Base-by-base conservation (phyloP, 225 moss, liverwort and hornwort species). In the Rhytidiadelphus loreus region DNA sequence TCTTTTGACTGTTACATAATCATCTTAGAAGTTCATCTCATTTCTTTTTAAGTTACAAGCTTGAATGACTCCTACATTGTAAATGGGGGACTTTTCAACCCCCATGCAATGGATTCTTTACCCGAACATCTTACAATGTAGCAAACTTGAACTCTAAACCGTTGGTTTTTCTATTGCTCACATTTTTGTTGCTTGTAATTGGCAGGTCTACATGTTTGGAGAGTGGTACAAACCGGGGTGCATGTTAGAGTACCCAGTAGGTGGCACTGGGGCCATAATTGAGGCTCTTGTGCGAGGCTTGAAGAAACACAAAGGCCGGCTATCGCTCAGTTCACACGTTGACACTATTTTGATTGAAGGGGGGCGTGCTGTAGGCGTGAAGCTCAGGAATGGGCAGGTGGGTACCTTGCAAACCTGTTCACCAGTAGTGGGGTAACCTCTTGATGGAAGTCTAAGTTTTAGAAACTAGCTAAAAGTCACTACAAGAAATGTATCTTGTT, bases 141-240 rank as follows among this genome's bases (percentile, higher is more conserved):
- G 72, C 22, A 29, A 77, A 81, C 56, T 84, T 82, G 77, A 69
- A 82, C 18, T n/a, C 12, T 78, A 35, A 22, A 9, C 50, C 28
- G 61, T 52, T 78, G 58, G 13, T 87, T 87, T 63, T 69, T 55
- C 70, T 56, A 23, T 77, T 63, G 56, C 77, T 72, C 64, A 77
- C 65, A 58, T 61, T 81, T 43, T 18, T 66, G 32, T 56, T 56
- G 61, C 64, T 69, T 90, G 62, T 20, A 46, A 55, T 35, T 75
- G 85, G 50, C 93, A 98, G 98, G 95, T 98, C 43, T 98, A 96
- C 89, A 97, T 98, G 98, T 97, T 98, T 87, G 97, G 97, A 89
- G 97, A 97, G 88, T 98, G 98, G 98, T 97, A 96, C 86, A 97
- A 97, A 85, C 96, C 93, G 72, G 98, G 95, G 66, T 97, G 95